Percentiles rank a stretch among this genome's conserved stretches.
Conservation (phyloP, 2,329 filamentous ascomycete genomes). For the Ophiostoma tasmaniense region DNA sequence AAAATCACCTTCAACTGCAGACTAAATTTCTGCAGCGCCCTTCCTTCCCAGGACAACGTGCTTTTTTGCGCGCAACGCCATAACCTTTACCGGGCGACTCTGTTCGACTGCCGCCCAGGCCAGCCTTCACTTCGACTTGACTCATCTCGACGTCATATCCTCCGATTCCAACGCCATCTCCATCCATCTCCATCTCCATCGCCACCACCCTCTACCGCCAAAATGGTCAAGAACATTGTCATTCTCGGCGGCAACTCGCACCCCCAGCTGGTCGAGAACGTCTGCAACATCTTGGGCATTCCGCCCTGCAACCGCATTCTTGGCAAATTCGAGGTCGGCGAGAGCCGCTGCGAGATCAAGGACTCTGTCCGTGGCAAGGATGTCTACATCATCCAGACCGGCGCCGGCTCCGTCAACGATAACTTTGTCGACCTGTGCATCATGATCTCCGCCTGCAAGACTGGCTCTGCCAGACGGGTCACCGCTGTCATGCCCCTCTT, state of each 20-base stretch:
- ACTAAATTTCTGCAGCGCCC: constrained; percentile 2
- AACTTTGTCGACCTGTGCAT: constrained; percentile 94
- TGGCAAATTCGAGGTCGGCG: constrained; percentile 87
- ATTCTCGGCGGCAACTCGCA: constrained; percentile 90
- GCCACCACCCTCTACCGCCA: not conserved
- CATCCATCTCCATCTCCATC: not conserved
- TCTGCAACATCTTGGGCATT: constrained; percentile 83
- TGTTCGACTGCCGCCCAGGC: not conserved
- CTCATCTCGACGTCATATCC: not conserved
- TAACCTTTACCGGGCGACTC: not conserved
- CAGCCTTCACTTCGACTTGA: not conserved
- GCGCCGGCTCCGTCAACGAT: constrained; percentile 88
- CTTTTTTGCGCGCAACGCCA: constrained; percentile 8
- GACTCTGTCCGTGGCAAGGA: constrained; percentile 97
- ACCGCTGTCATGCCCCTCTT: constrained; percentile 93
- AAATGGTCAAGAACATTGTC: constrained; percentile 91
- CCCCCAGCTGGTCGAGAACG: constrained; percentile 73
- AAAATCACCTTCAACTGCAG: constrained; percentile 6
- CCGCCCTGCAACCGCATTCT: constrained; percentile 77
- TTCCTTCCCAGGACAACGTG: not conserved
- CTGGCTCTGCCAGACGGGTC: constrained; percentile 71
- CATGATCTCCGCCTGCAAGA: constrained; percentile 96
- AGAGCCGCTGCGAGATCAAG: constrained; percentile 89
- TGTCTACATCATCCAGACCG: constrained; percentile 96
- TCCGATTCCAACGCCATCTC: not conserved